phyloP scores from a whole-genome alignment of 352 stramenopile species.

The Phytophthora tentaculata region DNA sequence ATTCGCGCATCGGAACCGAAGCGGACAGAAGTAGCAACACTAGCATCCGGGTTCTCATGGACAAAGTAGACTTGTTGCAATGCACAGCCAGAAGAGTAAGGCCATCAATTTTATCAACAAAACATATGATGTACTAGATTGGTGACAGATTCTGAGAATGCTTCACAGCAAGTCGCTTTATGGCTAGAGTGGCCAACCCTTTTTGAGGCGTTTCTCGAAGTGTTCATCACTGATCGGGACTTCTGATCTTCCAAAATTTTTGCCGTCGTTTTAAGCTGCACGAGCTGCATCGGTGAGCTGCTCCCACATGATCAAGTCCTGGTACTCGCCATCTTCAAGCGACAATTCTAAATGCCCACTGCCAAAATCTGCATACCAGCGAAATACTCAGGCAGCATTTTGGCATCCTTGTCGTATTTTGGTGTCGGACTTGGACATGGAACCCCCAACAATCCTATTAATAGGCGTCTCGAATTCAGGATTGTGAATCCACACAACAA shows the following conservation, averaged over 20 bases:
- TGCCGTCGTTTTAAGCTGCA: conserved; percentile 1
- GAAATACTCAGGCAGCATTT: not conserved
- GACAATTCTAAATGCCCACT: not conserved
- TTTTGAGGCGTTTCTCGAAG: not conserved
- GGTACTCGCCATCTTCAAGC: not conserved
- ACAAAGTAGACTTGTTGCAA: conserved; percentile 13
- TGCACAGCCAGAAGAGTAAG: too few relatives aligned
- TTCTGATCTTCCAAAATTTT: not conserved
- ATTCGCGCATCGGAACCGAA: conserved; percentile 35
- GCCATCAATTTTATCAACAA: not conserved
- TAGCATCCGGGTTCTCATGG: conserved; percentile 22
- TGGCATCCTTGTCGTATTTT: not conserved
- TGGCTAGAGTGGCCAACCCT: too few relatives aligned
- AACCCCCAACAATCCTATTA: conserved; percentile 3
- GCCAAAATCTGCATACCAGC: not conserved
- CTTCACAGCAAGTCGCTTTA: too few relatives aligned
- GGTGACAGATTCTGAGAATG: too few relatives aligned
- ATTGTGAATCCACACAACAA: conserved; percentile 18
- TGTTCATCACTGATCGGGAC: conserved; percentile 11
- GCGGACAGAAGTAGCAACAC: not conserved
- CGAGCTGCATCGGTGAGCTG: conserved; percentile 13
- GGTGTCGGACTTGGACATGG: conserved; percentile 11
- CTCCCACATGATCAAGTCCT: conserved; percentile 24
- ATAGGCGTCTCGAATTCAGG: not conserved
- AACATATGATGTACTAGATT: too few relatives aligned